Percentiles rank a stretch among this genome's conserved stretches.
Conservation (phyloP, 192 early-diverging fungal species). For the Backusella tarrabulga region DNA sequence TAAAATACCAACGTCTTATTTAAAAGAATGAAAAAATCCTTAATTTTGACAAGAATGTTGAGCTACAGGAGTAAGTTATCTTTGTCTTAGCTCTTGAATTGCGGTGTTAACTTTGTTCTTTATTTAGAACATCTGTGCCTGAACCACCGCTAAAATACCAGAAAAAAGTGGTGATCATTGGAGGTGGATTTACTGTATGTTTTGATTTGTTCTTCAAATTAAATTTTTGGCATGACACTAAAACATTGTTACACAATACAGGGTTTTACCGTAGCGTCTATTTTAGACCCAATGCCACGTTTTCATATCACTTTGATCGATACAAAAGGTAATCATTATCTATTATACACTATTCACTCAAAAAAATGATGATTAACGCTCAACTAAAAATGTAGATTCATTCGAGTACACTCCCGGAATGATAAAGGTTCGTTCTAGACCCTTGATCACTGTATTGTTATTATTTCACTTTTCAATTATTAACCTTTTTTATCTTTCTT, state of each 20-base stretch:
- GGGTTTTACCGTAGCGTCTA: slow-evolving; percentile 39
- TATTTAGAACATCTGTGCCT: background rate
- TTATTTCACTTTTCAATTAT: background rate
- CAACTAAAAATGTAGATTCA: slow-evolving; percentile 24
- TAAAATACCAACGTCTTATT: background rate
- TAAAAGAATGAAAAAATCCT: slow-evolving; percentile 8
- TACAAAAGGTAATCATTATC: slow-evolving; percentile 28
- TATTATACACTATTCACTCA: background rate
- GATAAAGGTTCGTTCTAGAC: slow-evolving; percentile 14
- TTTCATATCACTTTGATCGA: slow-evolving; percentile 39
- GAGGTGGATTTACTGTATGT: slow-evolving; percentile 40
- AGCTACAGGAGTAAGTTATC: slow-evolving; percentile 5
- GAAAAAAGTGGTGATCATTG: slow-evolving; percentile 37
- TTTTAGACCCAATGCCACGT: slow-evolving; percentile 38
- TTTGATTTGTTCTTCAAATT: background rate
- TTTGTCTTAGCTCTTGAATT: background rate
- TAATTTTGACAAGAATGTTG: background rate
- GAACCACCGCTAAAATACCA: slow-evolving; percentile 11
- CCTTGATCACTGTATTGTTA: background rate
- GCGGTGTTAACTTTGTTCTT: background rate
- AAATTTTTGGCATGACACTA: background rate
- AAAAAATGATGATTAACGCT: background rate
- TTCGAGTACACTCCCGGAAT: slow-evolving; percentile 39
- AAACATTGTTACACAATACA: slow-evolving; percentile 2
- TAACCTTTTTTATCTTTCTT: background rate